A percentile compares a stretch with the other conserved stretches of the same genome.
These are phyloP conservation scores for Venturia nashicola DNA, from an alignment of 2,329 filamentous ascomycete genomes.

Conservation along the genomic window DNA sequence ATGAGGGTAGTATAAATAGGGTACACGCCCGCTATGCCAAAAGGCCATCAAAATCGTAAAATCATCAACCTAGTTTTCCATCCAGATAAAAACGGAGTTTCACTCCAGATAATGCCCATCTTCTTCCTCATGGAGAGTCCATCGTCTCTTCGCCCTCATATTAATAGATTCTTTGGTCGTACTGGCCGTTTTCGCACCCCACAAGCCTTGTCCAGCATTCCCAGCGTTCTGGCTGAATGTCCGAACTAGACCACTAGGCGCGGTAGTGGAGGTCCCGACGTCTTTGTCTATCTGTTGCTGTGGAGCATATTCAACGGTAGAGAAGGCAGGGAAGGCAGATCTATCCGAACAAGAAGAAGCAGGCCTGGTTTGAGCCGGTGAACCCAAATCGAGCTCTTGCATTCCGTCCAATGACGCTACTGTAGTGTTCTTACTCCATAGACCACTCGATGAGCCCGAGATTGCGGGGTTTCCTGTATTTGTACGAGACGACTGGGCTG, in stretches of 20 bases:
- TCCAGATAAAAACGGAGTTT: not conserved
- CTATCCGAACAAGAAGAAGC: constrained; percentile 10
- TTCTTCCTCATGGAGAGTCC: constrained; percentile 26
- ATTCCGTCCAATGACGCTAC: constrained; percentile 9
- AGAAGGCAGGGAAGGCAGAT: constrained; percentile 1
- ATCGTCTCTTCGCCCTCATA: constrained; percentile 29
- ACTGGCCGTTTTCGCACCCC: not conserved
- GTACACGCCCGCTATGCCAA: not conserved
- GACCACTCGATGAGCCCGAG: constrained; percentile 19
- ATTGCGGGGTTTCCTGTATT: constrained; percentile 14
- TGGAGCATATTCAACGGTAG: constrained; percentile 7
- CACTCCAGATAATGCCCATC: not conserved
- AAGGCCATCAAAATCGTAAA: not conserved
- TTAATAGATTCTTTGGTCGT: constrained; percentile 12
- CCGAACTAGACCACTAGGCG: constrained; percentile 12
- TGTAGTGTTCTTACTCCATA: constrained; percentile 27
- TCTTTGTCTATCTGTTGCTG: constrained; percentile 14
- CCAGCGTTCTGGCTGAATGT: constrained; percentile 14
- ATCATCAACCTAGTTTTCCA: not conserved
- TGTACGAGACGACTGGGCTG: constrained; percentile 16
- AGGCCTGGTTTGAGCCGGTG: constrained; percentile 1
- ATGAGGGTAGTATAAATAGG: not conserved
- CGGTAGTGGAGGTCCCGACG: constrained; percentile 19
- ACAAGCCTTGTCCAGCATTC: constrained; percentile 2
- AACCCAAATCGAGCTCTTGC: not conserved